phyloP scores from a whole-genome alignment of 2,329 filamentous ascomycete genomes.

The Aspergillus sp. region DNA sequence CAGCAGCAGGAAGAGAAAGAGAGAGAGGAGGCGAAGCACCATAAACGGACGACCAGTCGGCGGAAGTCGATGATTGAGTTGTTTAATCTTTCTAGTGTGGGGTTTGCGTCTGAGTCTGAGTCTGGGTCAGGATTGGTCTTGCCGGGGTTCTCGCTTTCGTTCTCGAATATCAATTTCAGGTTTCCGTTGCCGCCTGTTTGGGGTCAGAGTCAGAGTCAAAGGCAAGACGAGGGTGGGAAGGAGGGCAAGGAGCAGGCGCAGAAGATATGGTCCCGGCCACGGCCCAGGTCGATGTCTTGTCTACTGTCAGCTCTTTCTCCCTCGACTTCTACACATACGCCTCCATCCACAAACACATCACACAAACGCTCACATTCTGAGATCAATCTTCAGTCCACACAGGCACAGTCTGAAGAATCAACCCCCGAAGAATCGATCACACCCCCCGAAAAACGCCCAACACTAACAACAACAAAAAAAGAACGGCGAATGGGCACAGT shows the following conservation, averaged over 20 bases:
- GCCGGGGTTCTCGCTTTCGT: conserved; percentile 12
- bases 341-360: neutral
- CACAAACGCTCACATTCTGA: neutral
- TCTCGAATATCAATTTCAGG: conserved; percentile 13
- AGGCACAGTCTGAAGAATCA: neutral
- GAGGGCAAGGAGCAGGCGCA: neutral
- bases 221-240: neutral
- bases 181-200: conserved; percentile 11
- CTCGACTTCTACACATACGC: neutral
- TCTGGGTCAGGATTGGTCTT: neutral
- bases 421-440: neutral
- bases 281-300: conserved; percentile 10
- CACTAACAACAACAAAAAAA: conserved; percentile 10
- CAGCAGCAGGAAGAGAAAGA: neutral
- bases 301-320: neutral
- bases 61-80: conserved; percentile 30
- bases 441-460: neutral
- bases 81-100: conserved; percentile 21
- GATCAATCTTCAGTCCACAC: neutral
- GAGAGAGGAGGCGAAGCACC: neutral
- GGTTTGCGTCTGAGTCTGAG: neutral
- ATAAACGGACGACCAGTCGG: conserved; percentile 19
- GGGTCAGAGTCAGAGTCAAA: neutral
- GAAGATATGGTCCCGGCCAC: neutral
- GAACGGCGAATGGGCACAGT: conserved; percentile 21